Percentiles rank a stretch among this genome's conserved stretches.
Conservation (phyloP, 805 yeast species). For the Ogataea henricii region DNA sequence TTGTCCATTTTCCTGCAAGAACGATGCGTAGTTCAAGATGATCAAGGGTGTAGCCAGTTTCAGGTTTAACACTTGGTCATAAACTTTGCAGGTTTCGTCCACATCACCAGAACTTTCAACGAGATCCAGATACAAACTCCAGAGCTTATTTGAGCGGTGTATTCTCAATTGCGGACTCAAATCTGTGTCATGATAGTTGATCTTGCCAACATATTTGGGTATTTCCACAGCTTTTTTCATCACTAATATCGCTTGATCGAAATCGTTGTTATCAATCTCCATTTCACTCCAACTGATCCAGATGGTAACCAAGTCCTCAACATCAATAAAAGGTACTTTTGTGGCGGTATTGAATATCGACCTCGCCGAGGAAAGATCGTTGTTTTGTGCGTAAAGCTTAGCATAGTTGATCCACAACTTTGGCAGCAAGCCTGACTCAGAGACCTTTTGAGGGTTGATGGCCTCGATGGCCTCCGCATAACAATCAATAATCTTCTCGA, state of each 20-base stretch:
- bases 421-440: slow-evolving; percentile 45
- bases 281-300: slow-evolving; percentile 79
- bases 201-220: slow-evolving; percentile 22
- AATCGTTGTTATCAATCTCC: slow-evolving; percentile 52
- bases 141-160: slow-evolving; percentile 61
- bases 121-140: slow-evolving; percentile 75
- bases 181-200: slow-evolving; percentile 41
- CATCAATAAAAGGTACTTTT: slow-evolving; percentile 64
- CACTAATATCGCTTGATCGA: slow-evolving; percentile 40
- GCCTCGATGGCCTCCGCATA: slow-evolving; percentile 66
- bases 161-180: slow-evolving; percentile 58
- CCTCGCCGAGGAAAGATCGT: slow-evolving; percentile 61
- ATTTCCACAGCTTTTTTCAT: slow-evolving; percentile 36
- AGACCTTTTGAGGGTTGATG: slow-evolving; percentile 60
- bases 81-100: slow-evolving; percentile 42
- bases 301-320: slow-evolving; percentile 66
- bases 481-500: slow-evolving; percentile 50
- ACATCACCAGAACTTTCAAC: slow-evolving; percentile 57
- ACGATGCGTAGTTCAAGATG: slow-evolving; percentile 65
- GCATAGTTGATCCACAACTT: slow-evolving; percentile 75
- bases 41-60: slow-evolving; percentile 70
- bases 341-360: slow-evolving; percentile 63
- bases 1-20: slow-evolving; percentile 49
- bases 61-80: slow-evolving; percentile 55
- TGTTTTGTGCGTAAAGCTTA: slow-evolving; percentile 54